phyloP scores from a whole-genome alignment of 495 filamentous ascomycete genomes.

The Evernia prunastri region DNA sequence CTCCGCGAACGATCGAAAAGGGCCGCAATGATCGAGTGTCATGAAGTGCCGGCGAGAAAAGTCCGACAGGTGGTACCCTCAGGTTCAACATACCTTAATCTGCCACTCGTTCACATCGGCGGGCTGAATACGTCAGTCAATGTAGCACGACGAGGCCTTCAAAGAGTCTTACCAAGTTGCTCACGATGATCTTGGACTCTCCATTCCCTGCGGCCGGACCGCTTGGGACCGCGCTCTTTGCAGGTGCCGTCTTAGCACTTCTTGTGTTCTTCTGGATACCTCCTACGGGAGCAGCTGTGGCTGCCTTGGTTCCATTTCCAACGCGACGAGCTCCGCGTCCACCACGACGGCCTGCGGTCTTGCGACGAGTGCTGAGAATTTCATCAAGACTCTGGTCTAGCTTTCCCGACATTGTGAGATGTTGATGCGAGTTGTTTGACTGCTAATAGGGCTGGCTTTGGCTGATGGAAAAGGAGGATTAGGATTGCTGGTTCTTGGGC shows the following conservation, averaged over 20 bases:
- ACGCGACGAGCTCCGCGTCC: conserved; percentile 47
- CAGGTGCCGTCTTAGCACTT: conserved; percentile 47
- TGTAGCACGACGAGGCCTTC: background rate
- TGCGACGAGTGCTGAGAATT: conserved; percentile 73
- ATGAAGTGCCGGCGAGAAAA: conserved; percentile 48
- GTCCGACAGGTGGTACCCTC: conserved; percentile 49
- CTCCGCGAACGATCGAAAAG: conserved; percentile 25
- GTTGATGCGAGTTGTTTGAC: conserved; percentile 22
- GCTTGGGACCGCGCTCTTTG: conserved; percentile 56
- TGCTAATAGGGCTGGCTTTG: background rate
- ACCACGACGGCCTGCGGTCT: conserved; percentile 48
- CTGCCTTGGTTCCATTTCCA: conserved; percentile 36
- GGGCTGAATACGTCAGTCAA: conserved; percentile 62
- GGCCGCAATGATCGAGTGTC: conserved; percentile 32
- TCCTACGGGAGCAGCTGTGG: conserved; percentile 63
- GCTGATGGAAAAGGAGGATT: conserved; percentile 6
- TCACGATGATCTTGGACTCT: conserved; percentile 95
- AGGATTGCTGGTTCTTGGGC: conserved; percentile 5
- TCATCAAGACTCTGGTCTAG: conserved; percentile 93
- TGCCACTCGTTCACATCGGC: conserved; percentile 87
- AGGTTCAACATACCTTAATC: conserved; percentile 98
- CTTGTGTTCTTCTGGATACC: conserved; percentile 79
- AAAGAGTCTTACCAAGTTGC: conserved; percentile 68
- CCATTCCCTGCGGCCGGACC: conserved; percentile 49
- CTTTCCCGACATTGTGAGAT: conserved; percentile 74